These are phyloP conservation scores for Amniculicola lignicola DNA, from an alignment of 495 filamentous ascomycete species.

Conservation along the genomic window DNA sequence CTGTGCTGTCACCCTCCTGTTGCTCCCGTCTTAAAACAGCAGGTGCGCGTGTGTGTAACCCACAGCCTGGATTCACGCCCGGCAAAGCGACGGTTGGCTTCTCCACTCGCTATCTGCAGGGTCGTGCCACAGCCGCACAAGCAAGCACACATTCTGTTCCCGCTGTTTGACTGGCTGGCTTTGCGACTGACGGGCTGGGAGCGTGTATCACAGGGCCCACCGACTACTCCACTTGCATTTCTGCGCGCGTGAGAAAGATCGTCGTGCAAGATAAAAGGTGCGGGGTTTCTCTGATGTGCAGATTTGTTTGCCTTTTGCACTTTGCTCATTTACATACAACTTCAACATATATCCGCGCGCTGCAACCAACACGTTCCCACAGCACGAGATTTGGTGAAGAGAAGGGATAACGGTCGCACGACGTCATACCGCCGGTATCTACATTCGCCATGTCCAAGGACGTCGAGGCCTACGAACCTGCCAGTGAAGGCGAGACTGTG, in stretches of 20 bases:
- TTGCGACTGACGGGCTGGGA: too few relatives aligned
- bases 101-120: too few relatives aligned
- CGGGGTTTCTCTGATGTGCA: neutral
- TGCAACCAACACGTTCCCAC: neutral
- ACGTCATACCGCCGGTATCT: too few relatives aligned
- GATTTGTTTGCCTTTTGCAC: neutral
- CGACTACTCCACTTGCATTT: too few relatives aligned
- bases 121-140: too few relatives aligned
- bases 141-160: too few relatives aligned
- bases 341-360: neutral
- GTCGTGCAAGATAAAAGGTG: neutral
- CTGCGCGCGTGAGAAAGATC: too few relatives aligned
- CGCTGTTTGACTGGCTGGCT: too few relatives aligned
- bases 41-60: constrained; percentile 1
- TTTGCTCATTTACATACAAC: neutral
- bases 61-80: neutral
- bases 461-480: constrained; percentile 17
- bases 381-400: neutral
- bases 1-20: neutral
- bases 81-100: neutral
- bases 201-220: too few relatives aligned
- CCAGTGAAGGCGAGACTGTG: constrained; percentile 1
- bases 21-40: neutral
- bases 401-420: neutral
- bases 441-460: constrained; percentile 26